A percentile compares a stretch with the other conserved stretches of the same genome.
Conservation (phyloP, 805 yeast species). For the Candida gorgasii region DNA sequence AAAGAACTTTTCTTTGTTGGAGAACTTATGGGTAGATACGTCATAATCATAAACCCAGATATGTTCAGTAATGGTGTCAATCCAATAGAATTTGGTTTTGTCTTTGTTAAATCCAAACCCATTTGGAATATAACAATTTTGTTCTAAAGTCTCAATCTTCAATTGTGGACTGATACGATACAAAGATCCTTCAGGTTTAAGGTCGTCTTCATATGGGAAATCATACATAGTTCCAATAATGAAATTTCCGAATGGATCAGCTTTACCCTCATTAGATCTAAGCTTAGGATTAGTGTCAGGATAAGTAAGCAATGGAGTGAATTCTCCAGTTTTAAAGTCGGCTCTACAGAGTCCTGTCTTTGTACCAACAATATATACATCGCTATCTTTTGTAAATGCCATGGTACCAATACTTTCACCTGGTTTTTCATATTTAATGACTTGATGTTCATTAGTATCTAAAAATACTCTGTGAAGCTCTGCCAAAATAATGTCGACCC, state of each 20-base stretch:
- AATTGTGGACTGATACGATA: conserved; percentile 36
- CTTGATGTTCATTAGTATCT: conserved; percentile 31
- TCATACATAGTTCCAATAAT: conserved; percentile 83
- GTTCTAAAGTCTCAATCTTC: conserved; percentile 30
- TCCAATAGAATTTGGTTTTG: conserved; percentile 37
- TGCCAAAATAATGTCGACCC: conserved; percentile 45
- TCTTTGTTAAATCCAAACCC: conserved; percentile 49
- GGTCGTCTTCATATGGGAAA: conserved; percentile 25
- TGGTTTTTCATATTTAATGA: conserved; percentile 34
- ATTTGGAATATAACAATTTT: conserved; percentile 59
- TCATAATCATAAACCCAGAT: conserved; percentile 43
- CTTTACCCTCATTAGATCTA: conserved; percentile 77
- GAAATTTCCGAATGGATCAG: conserved; percentile 74
- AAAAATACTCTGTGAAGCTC: conserved; percentile 37
- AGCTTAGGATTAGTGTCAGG: conserved; percentile 25
- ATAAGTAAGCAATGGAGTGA: conserved; percentile 43
- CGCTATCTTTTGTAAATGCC: conserved; percentile 59
- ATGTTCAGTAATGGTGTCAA: conserved; percentile 37
- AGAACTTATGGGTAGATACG: conserved; percentile 24
- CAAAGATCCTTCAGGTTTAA: conserved; percentile 52
- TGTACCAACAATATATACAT: conserved; percentile 59
- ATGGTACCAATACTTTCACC: conserved; percentile 66
- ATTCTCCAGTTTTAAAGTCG: conserved; percentile 36
- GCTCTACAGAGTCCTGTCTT: conserved; percentile 64
- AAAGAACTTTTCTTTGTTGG: conserved; percentile 28